phyloP scores from a whole-genome alignment of 176 grass and related monocot species.

The Ananas comosus region DNA sequence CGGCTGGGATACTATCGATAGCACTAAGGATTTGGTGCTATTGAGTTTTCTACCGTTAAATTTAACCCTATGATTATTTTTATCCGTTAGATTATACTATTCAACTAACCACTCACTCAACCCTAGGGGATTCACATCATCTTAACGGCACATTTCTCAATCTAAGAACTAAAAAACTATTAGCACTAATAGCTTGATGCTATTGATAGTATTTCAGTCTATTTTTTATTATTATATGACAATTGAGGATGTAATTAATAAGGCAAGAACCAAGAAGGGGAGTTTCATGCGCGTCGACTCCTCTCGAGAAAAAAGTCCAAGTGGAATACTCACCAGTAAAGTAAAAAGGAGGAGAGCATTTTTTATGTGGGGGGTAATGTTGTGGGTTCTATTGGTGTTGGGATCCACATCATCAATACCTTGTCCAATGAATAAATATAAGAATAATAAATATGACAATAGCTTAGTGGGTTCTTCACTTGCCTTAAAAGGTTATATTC shows the following conservation, averaged over 20 bases:
- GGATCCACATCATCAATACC: constrained; percentile 17
- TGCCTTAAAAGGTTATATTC: neutral
- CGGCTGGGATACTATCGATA: too few relatives aligned
- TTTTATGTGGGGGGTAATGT: neutral
- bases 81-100: too few relatives aligned
- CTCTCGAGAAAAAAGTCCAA: neutral
- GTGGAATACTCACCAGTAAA: neutral
- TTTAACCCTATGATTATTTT: too few relatives aligned
- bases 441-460: neutral
- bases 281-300: neutral
- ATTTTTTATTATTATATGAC: neutral
- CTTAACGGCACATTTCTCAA: too few relatives aligned
- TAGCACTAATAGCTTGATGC: too few relatives aligned
- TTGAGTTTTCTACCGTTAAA: too few relatives aligned
- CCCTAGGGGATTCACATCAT: too few relatives aligned
- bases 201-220: too few relatives aligned
- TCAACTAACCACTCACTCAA: too few relatives aligned
- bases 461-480: constrained; percentile 21
- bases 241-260: neutral
- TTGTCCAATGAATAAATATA: neutral
- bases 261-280: neutral
- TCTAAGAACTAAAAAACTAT: too few relatives aligned
- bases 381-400: constrained; percentile 18
- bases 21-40: too few relatives aligned
- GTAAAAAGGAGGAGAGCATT: neutral